Conservation (phyloP, 2,329 filamentous ascomycete species). For the Ascocoryne sarcoides region DNA sequence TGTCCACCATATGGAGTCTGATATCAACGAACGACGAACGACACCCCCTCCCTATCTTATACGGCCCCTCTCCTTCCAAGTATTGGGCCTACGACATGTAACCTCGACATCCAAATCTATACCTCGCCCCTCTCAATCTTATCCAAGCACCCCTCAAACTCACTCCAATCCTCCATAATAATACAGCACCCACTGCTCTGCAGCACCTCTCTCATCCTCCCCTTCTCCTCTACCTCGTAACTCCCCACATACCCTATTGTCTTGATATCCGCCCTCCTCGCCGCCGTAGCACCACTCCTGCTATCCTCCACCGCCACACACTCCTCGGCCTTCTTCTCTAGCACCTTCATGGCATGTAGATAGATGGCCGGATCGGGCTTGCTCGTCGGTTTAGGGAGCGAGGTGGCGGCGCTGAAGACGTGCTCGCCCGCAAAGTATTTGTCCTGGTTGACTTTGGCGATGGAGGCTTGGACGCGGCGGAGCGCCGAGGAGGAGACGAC, state of each 20-base stretch:
- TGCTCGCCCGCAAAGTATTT: slow-evolving; percentile 69
- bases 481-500: slow-evolving; percentile 78
- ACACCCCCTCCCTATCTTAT: too few species aligned
- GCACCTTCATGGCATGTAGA: slow-evolving; percentile 62
- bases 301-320: slow-evolving; percentile 81
- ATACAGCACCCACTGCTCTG: slow-evolving; percentile 51
- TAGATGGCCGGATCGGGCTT: slow-evolving; percentile 92
- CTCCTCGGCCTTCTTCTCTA: slow-evolving; percentile 63
- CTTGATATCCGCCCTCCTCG: slow-evolving; percentile 67
- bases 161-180: slow-evolving; percentile 52
- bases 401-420: slow-evolving; percentile 76
- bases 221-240: slow-evolving; percentile 48
- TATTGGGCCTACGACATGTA: too few species aligned
- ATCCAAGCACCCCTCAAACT: slow-evolving; percentile 34
- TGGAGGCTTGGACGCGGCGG: slow-evolving; percentile 65
- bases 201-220: slow-evolving; percentile 56
- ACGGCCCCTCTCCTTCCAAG: too few species aligned
- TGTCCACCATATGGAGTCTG: too few species aligned
- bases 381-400: slow-evolving; percentile 68
- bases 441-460: slow-evolving; percentile 71
- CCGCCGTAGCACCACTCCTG: slow-evolving; percentile 74
- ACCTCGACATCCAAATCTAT: too few species aligned
- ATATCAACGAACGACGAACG: too few species aligned
- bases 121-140: slow-evolving; percentile 20
- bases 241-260: slow-evolving; percentile 80